Base-by-base conservation (phyloP, 495 filamentous ascomycete genomes). In the Astrothelium subdiscretum region DNA sequence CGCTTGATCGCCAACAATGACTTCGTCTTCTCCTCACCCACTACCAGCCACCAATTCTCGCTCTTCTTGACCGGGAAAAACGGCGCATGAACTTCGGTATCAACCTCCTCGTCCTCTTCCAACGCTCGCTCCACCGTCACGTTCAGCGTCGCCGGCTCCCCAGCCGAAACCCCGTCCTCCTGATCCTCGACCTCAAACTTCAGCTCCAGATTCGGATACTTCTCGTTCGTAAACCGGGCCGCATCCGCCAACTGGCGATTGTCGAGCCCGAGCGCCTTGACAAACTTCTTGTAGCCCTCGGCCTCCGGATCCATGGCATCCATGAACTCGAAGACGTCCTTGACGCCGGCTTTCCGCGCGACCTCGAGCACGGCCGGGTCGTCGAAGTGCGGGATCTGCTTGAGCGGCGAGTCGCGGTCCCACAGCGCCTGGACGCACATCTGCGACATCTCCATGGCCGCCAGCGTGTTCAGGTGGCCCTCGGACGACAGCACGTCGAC, bases 341-440 rank as follows among this genome's bases (percentile, higher is more conserved):
- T 88, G 76, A 97, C 88, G 58, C 85, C 85, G 66, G 80, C 85
- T 59, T 90, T 85, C 69, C 90, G 88, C 44, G 90, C 90, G 63
- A 83, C 87, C 75, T 94, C 88, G 4, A 54, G 48, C 66, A 97
- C 84, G 57, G 86, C 85, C 61, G 94, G 85, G 29, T 87, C 82
- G 4, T 86, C 83, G 73, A 99, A 99, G 75, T 96, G 88, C 63
- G 94, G 94, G 67, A 99, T 96, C 76, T 99, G 94, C 78, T 95
- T 96, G 59, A 99, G 80, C 52, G 95, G 91, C 65, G 88, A 94
- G 73, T 99, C 94, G 26, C 91, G 87, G 77, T 97, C 91, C 94
- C 94, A 99, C 89, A 97, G 96, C 31, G 89, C 91, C 74, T 99
- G 94, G 22, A 99, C 91, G 61, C 92, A 88, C 94, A 99, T 99